Evolutionary conservation across 2,329 filamentous ascomycete species (phyloP).

Genomic region (Alternaria sp.): DNA sequence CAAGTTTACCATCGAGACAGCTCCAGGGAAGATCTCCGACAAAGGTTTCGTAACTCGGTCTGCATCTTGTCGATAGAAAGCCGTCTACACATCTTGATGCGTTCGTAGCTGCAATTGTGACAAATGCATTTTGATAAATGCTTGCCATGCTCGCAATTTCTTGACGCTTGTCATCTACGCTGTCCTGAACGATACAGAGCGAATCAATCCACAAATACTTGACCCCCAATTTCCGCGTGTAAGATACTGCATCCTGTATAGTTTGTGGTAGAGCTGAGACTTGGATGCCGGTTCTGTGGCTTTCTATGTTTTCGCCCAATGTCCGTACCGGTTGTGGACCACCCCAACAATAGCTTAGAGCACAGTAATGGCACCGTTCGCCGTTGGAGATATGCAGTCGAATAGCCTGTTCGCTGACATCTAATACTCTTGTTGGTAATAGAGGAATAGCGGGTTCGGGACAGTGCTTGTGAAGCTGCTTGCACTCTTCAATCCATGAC

Average conservation of each 20-base stretch:
- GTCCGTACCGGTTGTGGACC: neutral
- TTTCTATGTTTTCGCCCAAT: neutral
- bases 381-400: neutral
- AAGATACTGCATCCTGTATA: neutral
- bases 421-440: neutral
- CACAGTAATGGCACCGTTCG: neutral
- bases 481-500: neutral
- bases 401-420: neutral
- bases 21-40: neutral
- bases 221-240: neutral
- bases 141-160: neutral
- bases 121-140: neutral
- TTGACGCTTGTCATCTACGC: neutral
- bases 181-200: neutral
- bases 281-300: neutral
- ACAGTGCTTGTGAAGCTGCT: neutral
- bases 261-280: neutral
- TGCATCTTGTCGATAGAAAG: neutral
- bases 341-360: neutral
- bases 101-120: neutral
- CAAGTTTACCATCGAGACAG: neutral
- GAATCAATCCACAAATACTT: neutral
- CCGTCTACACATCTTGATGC: neutral
- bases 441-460: neutral
- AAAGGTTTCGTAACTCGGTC: neutral